Conservation (phyloP, 2,329 filamentous ascomycete species). For the Stemphylium beticola region DNA sequence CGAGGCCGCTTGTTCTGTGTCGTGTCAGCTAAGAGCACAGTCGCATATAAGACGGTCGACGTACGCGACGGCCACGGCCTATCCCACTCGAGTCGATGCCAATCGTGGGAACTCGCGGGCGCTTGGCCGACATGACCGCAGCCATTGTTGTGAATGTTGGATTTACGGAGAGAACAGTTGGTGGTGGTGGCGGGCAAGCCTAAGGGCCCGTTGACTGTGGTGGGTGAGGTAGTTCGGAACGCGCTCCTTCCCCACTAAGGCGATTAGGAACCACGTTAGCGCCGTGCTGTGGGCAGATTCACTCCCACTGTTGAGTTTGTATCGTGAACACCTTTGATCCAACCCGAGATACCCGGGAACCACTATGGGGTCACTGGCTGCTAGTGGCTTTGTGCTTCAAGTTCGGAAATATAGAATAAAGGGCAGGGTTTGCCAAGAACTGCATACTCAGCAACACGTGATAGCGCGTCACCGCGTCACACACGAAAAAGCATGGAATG, state of each 20-base stretch:
- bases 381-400: not conserved
- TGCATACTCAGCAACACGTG: slow-evolving; percentile 11
- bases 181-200: not conserved
- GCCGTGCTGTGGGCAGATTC: too few species aligned
- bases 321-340: too few species aligned
- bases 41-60: slow-evolving; percentile 6
- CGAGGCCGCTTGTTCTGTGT: slow-evolving; percentile 42
- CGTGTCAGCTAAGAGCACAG: slow-evolving; percentile 15
- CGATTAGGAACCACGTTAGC: slow-evolving; percentile 17
- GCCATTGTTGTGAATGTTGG: slow-evolving; percentile 26
- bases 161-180: not conserved
- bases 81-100: slow-evolving; percentile 18
- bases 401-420: too few species aligned
- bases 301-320: too few species aligned
- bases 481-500: not conserved
- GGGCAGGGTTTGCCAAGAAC: not conserved
- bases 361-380: too few species aligned
- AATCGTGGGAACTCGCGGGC: slow-evolving; percentile 35
- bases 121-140: slow-evolving; percentile 41
- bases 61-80: slow-evolving; percentile 26
- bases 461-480: slow-evolving; percentile 16
- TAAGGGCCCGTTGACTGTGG: slow-evolving; percentile 3
- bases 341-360: too few species aligned
- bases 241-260: slow-evolving; percentile 29
- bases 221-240: slow-evolving; percentile 18